phyloP scores from a whole-genome alignment of 2,329 filamentous ascomycete species.

The Penicillium sp. region DNA sequence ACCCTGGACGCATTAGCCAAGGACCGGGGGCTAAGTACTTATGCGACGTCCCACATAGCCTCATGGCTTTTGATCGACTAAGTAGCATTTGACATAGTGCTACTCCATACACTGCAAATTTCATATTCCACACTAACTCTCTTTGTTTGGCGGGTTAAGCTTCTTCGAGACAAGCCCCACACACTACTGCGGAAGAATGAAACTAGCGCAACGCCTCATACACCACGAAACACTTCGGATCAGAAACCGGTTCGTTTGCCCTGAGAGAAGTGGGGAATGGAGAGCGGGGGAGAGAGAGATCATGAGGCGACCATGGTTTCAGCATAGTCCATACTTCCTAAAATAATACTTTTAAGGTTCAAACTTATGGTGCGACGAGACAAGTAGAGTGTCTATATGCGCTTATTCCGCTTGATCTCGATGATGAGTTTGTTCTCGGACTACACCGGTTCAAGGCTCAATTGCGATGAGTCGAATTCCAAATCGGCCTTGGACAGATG shows the following conservation, averaged over 20 bases:
- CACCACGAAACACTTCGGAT: not conserved
- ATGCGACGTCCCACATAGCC: not conserved
- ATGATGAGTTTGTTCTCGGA: not conserved
- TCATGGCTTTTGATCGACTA: not conserved
- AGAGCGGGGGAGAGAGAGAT: not conserved
- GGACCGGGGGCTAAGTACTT: not conserved
- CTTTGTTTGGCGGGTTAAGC: slow-evolving; percentile 8
- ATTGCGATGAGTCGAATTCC: slow-evolving; percentile 13
- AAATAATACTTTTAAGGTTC: slow-evolving; percentile 1
- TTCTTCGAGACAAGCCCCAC: slow-evolving; percentile 11
- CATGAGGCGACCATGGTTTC: slow-evolving; percentile 20
- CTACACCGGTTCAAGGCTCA: not conserved
- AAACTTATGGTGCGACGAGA: slow-evolving; percentile 8
- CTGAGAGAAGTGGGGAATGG: not conserved
- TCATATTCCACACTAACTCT: not conserved
- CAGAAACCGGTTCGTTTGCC: slow-evolving; percentile 15
- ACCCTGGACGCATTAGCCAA: not conserved
- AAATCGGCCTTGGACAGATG: slow-evolving; percentile 3
- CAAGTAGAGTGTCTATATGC: slow-evolving; percentile 1
- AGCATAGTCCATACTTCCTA: slow-evolving; percentile 5
- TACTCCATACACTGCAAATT: slow-evolving; percentile 2
- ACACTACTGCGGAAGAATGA: slow-evolving; percentile 12
- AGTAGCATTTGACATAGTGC: slow-evolving; percentile 6
- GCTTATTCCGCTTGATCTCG: not conserved
- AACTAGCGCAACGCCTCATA: slow-evolving; percentile 10